Base-by-base conservation (phyloP, 495 filamentous ascomycete genomes). In the Cenococcum geophilum region DNA sequence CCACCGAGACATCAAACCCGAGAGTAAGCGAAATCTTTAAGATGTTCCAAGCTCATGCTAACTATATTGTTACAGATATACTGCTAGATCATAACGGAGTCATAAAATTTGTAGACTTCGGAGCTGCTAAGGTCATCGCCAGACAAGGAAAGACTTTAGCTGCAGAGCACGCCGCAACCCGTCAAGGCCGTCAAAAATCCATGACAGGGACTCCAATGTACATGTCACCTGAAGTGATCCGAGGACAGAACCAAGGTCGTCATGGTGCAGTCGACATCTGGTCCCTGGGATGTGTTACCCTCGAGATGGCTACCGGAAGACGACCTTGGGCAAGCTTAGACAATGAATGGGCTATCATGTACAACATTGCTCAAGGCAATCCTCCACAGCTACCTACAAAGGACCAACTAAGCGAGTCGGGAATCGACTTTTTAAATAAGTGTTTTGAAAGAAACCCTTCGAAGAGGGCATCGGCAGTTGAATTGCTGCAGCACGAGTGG, bases 291-390 rank as follows among this genome's bases (percentile, higher is more conserved):
- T 98, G 93, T 71, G 93, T 98, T 58, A 89, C 97, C 65, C 82
- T 96, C 32, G 93, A 98, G 73, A 97, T 97, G 95, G 90, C 91
- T 18, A 97, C 92, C 1, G 93, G 93, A 34, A 83, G 91, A 55
- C 86, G 95, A 27, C 93, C 93, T 20, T 98, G 93, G 93, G 92
- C 92, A n/a, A 87, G 85, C 63, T 82, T 97, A 6, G 93, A 98
- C 76, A 98, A 98, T 72, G 93, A 98, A 73, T 98, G 93, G 92
- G 93, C 93, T 36, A 97, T 98, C 76, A 98, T 98, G 93, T 98
- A 96, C 82, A 97, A 97, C 74, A 98, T 98, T 63, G 93, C 93
- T 3, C 91, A 95, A 68, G 93, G 93, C 57, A 95, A 97, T 64
- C 86, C 89, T 57, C 93, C 93, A 1, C 85, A 88, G 62, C 78